Evolutionary conservation across 371 early-diverging fungal genomes (phyloP).

Genomic region (Rhizopus arrhizus): DNA sequence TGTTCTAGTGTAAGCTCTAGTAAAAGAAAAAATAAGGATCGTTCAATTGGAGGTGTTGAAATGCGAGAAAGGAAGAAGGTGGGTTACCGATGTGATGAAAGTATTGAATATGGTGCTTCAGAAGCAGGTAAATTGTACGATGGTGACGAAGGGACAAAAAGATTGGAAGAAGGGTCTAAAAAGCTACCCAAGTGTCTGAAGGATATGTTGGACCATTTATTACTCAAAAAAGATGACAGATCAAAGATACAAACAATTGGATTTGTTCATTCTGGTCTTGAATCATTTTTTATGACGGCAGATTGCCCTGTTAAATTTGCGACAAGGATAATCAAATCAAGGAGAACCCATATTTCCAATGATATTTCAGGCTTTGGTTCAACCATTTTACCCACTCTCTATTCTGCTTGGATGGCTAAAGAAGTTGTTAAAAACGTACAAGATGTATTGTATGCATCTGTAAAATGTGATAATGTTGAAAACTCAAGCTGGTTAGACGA

Average conservation of each 20-base stretch:
- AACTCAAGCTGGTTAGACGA: slow-evolving; percentile 18
- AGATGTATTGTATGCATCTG: background rate
- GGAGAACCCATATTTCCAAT: slow-evolving; percentile 5
- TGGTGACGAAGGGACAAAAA: slow-evolving; percentile 13
- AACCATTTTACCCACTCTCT: slow-evolving; percentile 11
- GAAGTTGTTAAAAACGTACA: slow-evolving; percentile 11
- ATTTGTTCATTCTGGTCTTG: slow-evolving; percentile 14
- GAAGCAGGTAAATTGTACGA: slow-evolving; percentile 14
- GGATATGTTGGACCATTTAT: slow-evolving; percentile 20
- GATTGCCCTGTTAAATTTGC: slow-evolving; percentile 5
- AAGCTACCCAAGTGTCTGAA: slow-evolving; percentile 17
- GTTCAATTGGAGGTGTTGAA: slow-evolving; percentile 14
- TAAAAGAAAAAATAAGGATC: slow-evolving; percentile 18
- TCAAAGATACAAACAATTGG: slow-evolving; percentile 11
- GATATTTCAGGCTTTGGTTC: slow-evolving; percentile 14
- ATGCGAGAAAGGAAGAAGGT: background rate
- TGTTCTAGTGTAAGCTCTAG: slow-evolving; percentile 10
- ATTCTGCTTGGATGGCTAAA: slow-evolving; percentile 21
- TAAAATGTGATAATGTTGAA: background rate
- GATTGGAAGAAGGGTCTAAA: slow-evolving; percentile 11
- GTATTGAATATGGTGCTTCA: slow-evolving; percentile 13
- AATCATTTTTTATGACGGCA: slow-evolving; percentile 8
- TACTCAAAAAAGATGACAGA: slow-evolving; percentile 4
- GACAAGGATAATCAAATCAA: slow-evolving; percentile 12
- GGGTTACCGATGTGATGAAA: slow-evolving; percentile 13